phyloP scores from a whole-genome alignment of 1,139 yeast genomes.

The Hyphopichia wangnamkhiaoensis region DNA sequence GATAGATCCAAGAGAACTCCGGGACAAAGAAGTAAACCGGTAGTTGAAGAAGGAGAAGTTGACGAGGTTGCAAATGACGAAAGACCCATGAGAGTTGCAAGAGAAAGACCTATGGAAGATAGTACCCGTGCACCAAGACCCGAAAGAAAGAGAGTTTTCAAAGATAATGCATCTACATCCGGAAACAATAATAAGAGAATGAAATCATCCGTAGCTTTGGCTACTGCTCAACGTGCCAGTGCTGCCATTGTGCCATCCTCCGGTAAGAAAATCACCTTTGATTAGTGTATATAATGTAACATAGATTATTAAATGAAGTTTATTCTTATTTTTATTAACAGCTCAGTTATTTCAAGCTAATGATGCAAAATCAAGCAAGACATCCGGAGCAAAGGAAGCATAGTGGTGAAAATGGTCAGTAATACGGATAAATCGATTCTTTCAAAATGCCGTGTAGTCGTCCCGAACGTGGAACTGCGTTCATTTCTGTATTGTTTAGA shows the following conservation, averaged over 20 bases:
- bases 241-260: constrained; percentile 86
- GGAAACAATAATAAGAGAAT: constrained; percentile 43
- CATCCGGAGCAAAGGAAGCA: no score
- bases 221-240: constrained; percentile 86
- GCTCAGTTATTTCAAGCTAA: no score
- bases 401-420: no score
- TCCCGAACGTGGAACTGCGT: no score
- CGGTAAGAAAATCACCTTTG: constrained; percentile 85
- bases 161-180: constrained; percentile 12
- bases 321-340: no score
- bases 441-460: no score
- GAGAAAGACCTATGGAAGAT: constrained; percentile 13
- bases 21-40: constrained; percentile 31
- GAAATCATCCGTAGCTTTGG: constrained; percentile 85
- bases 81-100: constrained; percentile 7
- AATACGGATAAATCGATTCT: no score
- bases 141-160: constrained; percentile 17
- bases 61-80: constrained; percentile 8
- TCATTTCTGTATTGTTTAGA: no score
- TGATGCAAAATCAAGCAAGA: no score
- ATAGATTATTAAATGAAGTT: no score
- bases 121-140: constrained; percentile 14
- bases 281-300: constrained; percentile 21
- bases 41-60: constrained; percentile 20
- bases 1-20: constrained; percentile 84